Percentiles rank a stretch among this genome's conserved stretches.
These are phyloP conservation scores for Neopestalotiopsis sp. DNA, from an alignment of 2,329 filamentous ascomycete genomes.

Conservation along the genomic window DNA sequence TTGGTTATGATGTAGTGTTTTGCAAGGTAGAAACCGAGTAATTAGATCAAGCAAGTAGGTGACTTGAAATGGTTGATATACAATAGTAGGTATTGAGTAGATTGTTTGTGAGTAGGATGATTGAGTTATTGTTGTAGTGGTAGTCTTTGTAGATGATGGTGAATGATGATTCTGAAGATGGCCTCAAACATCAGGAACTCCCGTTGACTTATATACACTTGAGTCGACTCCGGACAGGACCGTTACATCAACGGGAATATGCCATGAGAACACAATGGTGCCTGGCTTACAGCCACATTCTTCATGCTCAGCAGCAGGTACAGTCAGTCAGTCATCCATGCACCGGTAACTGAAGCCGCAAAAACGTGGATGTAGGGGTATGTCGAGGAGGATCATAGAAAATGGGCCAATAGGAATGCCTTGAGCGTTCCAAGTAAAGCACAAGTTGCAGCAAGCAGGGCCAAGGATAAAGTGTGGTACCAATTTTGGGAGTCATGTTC, in stretches of 20 bases:
- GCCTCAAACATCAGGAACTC: slow-evolving; percentile 10
- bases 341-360: slow-evolving; percentile 10
- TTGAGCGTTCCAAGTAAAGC: slow-evolving; percentile 11
- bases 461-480: not conserved
- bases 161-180: slow-evolving; percentile 1
- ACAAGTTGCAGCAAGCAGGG: not conserved
- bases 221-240: not conserved
- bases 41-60: slow-evolving; percentile 15
- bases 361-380: slow-evolving; percentile 12
- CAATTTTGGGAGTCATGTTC: not conserved
- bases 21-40: not conserved
- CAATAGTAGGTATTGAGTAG: slow-evolving; percentile 5
- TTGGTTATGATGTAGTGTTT: slow-evolving; percentile 11
- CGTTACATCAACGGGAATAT: not conserved
- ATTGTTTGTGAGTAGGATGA: slow-evolving; percentile 11
- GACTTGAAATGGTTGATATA: slow-evolving; percentile 17
- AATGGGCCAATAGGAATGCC: not conserved
- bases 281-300: slow-evolving; percentile 17
- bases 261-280: slow-evolving; percentile 13
- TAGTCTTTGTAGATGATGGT: slow-evolving; percentile 5
- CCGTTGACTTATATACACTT: slow-evolving; percentile 19
- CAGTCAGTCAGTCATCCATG: not conserved
- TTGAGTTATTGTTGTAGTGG: slow-evolving; percentile 7
- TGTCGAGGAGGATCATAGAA: slow-evolving; percentile 3
- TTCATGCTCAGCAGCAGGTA: not conserved